Percentiles rank a stretch among this genome's conserved stretches.
These are phyloP conservation scores for Thraustochytrium aureum DNA, from an alignment of 352 stramenopile genomes.

Conservation along the genomic window DNA sequence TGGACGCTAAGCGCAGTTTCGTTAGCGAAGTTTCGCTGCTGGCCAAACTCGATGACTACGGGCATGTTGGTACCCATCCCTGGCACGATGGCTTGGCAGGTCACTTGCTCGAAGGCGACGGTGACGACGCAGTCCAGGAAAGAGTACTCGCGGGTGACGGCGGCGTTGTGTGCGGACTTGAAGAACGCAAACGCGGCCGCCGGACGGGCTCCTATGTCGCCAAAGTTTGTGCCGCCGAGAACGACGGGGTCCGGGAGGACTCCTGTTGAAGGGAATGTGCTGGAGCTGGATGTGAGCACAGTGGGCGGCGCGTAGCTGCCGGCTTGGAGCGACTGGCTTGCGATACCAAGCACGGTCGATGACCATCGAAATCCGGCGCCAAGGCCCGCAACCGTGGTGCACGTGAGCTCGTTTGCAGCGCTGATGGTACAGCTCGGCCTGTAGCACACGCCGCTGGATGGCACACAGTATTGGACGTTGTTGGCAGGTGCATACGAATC, in stretches of 20 bases:
- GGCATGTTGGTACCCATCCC: constrained; percentile 19
- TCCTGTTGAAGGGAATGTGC: background rate
- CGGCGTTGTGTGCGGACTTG: background rate
- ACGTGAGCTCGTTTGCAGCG: background rate
- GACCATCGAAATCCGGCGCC: constrained; percentile 18
- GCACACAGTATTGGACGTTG: background rate
- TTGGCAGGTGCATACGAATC: background rate
- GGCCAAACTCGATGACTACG: constrained; percentile 12
- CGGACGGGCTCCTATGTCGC: background rate
- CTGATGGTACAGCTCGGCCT: background rate
- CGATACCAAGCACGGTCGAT: background rate
- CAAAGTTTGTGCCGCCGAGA: constrained; percentile 47
- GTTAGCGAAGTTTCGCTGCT: background rate
- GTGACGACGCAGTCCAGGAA: constrained; percentile 26
- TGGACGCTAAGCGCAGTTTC: background rate
- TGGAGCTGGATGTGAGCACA: background rate
- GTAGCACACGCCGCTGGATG: background rate
- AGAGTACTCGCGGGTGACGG: background rate
- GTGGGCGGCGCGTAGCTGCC: constrained; percentile 10
- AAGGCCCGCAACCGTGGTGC: constrained; percentile 18
- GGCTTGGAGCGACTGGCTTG: background rate
- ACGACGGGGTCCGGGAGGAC: background rate
- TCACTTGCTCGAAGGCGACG: background rate
- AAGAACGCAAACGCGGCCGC: constrained; percentile 10
- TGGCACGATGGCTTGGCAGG: background rate